Evolutionary conservation across 2,329 filamentous ascomycete genomes (phyloP).

Genomic region (Pseudogymnoascus sp.): DNA sequence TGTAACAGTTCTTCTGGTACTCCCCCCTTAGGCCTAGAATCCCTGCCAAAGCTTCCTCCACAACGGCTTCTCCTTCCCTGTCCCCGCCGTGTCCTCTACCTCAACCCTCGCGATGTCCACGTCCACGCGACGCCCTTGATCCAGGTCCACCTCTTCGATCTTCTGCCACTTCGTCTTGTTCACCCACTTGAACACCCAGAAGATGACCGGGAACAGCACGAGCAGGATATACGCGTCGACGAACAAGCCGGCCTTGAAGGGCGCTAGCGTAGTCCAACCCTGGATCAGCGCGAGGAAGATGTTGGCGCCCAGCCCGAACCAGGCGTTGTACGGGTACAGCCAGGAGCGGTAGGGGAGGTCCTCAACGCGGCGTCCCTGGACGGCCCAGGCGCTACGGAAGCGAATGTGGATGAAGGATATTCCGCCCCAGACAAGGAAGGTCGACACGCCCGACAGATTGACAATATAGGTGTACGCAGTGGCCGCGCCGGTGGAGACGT

Average conservation of each 20-base stretch:
- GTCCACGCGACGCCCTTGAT: constrained; percentile 48
- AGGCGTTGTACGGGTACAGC: constrained; percentile 51
- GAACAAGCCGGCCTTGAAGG: constrained; percentile 51
- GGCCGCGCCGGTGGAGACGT: constrained; percentile 57
- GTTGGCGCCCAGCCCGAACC: constrained; percentile 51
- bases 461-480: constrained; percentile 63
- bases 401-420: constrained; percentile 67
- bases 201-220: constrained; percentile 52
- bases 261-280: constrained; percentile 53
- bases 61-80: neutral
- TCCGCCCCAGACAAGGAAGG: constrained; percentile 64
- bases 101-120: constrained; percentile 40
- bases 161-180: constrained; percentile 47
- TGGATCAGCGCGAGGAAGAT: constrained; percentile 53
- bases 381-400: constrained; percentile 57
- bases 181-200: constrained; percentile 45
- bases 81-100: constrained; percentile 17
- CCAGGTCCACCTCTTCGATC: constrained; percentile 47
- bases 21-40: neutral
- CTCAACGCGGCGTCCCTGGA: constrained; percentile 47
- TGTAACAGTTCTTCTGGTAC: neutral
- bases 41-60: constrained; percentile 7
- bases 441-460: constrained; percentile 61
- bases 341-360: constrained; percentile 50
- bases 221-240: constrained; percentile 57